These are phyloP conservation scores for Cyamopsis tetragonoloba DNA, from an alignment of 306 rosid genomes.

Conservation along the genomic window DNA sequence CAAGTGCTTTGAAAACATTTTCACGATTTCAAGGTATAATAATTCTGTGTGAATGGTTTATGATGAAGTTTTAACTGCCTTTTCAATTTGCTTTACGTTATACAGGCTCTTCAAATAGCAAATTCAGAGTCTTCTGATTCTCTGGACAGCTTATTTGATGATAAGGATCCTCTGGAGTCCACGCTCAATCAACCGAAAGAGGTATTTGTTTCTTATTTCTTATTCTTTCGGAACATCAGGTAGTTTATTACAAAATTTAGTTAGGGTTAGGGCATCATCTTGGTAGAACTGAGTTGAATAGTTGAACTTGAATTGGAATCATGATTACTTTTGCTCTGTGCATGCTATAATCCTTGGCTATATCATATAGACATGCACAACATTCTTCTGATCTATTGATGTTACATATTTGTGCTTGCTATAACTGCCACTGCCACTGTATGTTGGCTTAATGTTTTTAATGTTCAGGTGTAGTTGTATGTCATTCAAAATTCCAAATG, in stretches of 20 bases:
- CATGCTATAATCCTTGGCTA: background rate
- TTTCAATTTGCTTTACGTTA: constrained; percentile 26
- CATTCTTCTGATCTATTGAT: background rate
- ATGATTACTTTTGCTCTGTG: background rate
- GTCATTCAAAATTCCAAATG: constrained; percentile 7
- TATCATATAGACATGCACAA: background rate
- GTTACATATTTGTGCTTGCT: constrained; percentile 9
- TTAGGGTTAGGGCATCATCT: background rate
- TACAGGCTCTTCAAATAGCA: constrained; percentile 48
- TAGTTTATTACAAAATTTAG: background rate
- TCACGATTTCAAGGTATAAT: constrained; percentile 9
- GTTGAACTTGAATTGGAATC: background rate
- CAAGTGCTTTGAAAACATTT: constrained; percentile 8
- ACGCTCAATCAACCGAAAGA: constrained; percentile 47
- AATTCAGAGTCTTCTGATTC: constrained; percentile 76
- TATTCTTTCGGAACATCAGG: background rate
- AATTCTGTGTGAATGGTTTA: constrained; percentile 7
- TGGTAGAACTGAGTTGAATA: background rate
- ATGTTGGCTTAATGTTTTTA: constrained; percentile 1
- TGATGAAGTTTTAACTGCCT: constrained; percentile 14
- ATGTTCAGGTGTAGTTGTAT: constrained; percentile 5
- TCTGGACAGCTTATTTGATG: constrained; percentile 79
- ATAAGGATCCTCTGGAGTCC: constrained; percentile 53
- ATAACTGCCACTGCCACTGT: background rate
- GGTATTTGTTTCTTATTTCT: constrained; percentile 45